Base-by-base conservation (phyloP, 2,329 filamentous ascomycete genomes). In the Aspergillus tubingensis region DNA sequence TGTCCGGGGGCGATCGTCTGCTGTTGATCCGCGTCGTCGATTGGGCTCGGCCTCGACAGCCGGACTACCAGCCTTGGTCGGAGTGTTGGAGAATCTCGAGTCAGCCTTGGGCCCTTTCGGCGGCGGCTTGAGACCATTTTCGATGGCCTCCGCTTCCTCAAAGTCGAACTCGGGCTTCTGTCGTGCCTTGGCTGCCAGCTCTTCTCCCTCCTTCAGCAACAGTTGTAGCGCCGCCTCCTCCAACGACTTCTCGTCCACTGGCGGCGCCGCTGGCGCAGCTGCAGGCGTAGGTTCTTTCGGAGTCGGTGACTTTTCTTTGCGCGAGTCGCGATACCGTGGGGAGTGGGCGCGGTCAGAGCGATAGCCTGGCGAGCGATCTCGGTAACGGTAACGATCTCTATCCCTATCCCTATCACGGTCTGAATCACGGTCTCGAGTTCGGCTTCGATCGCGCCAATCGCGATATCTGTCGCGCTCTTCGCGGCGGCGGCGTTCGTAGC, bases 171-270 rank as follows among this genome's bases (percentile, higher is more conserved):
- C 82, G 5, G 81, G 80, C 58, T 81, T 79, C 61, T 80, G 77
- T 39, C 76, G 75, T 3, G 80, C 77, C 66, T 83, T 84, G 23
- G 82, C 82, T 8, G 82, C 81, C 62, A 83, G 76, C 63, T 83
- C 79, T 65, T 84, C 80, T 51, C 83, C 82, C 71, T 86, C 84
- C 65, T 78, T 80, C 21, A 86, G 67, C 10, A 86, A 76, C 62
- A 82, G 69, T 59, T 84, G 79, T 55, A 86, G 74, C 10, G 84
- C 84, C 39, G 82, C 77, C 62, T 83, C 81, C 66, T 86, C 84
- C 49, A 86, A 69, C 17, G 82, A 79, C 69, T 85, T 84, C 60
- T 85, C 82, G 59, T 80, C 79, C 52, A 84, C 79, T 8, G 74
- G 74, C 2, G 62, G 59, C 44, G 70, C 66, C 3, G 71, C 59